These are phyloP conservation scores for Testicularia cyperi DNA, from an alignment of 1,284 basidiomycete genomes.

Conservation along the genomic window DNA sequence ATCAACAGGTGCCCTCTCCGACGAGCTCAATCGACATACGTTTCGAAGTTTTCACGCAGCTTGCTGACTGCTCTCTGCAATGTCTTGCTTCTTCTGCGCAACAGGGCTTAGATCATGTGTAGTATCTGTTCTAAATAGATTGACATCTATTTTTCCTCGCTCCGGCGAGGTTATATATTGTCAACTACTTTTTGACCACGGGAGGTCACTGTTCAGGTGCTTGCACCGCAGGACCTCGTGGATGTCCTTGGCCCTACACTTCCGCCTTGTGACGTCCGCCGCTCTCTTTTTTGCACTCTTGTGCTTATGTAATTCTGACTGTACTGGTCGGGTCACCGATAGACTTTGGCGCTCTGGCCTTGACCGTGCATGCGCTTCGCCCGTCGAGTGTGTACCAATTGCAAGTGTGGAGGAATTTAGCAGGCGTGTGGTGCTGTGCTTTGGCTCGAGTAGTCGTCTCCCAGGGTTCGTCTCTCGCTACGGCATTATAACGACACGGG, in stretches of 20 bases:
- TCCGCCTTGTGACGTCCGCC: conserved; percentile 43
- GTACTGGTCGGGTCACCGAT: too few species aligned
- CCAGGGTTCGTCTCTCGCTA: too few species aligned
- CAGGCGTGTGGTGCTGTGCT: too few species aligned
- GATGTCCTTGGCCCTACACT: conserved; percentile 50
- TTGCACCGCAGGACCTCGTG: conserved; percentile 36
- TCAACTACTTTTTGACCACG: conserved; percentile 44
- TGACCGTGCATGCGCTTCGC: too few species aligned
- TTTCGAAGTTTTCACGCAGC: background rate
- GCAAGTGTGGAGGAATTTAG: too few species aligned
- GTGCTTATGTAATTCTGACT: conserved; percentile 33
- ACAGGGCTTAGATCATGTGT: conserved; percentile 54
- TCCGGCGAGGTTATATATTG: conserved; percentile 37
- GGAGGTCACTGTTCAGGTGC: conserved; percentile 34
- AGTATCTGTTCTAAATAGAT: conserved; percentile 55
- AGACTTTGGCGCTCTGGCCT: too few species aligned
- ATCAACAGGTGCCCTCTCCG: background rate
- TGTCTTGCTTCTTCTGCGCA: conserved; percentile 1
- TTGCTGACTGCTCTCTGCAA: conserved; percentile 12
- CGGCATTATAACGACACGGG: too few species aligned
- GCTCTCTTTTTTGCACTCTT: conserved; percentile 13
- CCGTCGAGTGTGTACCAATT: too few species aligned
- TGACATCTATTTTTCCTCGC: conserved; percentile 46
- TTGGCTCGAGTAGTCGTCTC: too few species aligned
- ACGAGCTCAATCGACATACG: background rate